Evolutionary conservation across 345 rosid genomes (phyloP), one percentile per base, ranked within the genome.

Genomic region (Eutrema heterophyllum): DNA sequence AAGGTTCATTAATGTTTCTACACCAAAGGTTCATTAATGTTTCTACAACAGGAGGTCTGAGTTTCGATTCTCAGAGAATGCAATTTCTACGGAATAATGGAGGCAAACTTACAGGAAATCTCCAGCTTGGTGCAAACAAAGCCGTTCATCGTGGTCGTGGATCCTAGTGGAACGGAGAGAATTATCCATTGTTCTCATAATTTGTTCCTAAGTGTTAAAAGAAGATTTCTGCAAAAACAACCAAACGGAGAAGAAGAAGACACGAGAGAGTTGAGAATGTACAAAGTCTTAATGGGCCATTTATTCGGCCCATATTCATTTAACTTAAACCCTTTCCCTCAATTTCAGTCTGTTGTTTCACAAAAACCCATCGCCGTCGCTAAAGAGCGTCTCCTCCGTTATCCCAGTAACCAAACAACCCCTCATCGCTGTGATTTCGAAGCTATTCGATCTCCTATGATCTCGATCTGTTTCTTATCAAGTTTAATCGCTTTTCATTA

Each of bases 311-410:
- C 58, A 29, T 29, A 52, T 11, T 24, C 9, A 26, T 11, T 52
- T 0, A 29, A 53, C 36, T 14, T 13, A 30, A 53, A 53, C 58
- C 58, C 58, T 53, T 29, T 53, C 15, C 0, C 15, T 0, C n/a
- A 53, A 14, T 13, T 33, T 33, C 36, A 33, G 36, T 33, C 36
- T 1, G 36, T 33, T 6, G n/a, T n/a, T n/a, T 13, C 5, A 52
- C 57, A 44, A 52, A 48, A 57, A 57, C 63, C 50, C 36, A 61
- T 61, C 66, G 50, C 36, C 66, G 46, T 44, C 66, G 50, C 29
- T n/a, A n/a, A n/a, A n/a, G 10, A 9, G 0, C n/a, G 40, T 44
- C 40, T 44, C 53, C 52, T 44, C 53, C 67, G 67, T 5, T 63
- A 44, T 44, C 66, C 10, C 50, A 16, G 29, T 36, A 14, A 55